Evolutionary conservation across 2,329 filamentous ascomycete species (phyloP), one percentile per base, ranked within the genome.

Genomic region (Aspergillus pseudoterreus): DNA sequence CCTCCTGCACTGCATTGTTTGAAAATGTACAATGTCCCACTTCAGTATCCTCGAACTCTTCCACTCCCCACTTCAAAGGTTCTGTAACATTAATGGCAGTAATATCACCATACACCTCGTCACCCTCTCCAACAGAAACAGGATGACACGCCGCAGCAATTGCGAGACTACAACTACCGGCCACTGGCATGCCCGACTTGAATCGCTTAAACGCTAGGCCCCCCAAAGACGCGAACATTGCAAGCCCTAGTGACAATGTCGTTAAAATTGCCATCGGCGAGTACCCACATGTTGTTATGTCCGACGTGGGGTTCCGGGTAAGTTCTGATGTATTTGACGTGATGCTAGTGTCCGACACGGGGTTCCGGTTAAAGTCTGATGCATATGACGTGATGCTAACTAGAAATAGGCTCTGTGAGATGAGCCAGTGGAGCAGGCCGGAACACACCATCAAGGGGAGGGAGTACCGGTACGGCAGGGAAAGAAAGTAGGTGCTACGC

Each of bases 341-440:
- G 30, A 75, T 70, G 3, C 70, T 63, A 0, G n/a, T 17, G n/a
- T 39, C 22, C 15, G 33, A 15, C 1, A n/a, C 6, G 4, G 19
- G 22, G 10, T 30, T 14, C 2, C 4, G 5, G 9, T 15, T 41
- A 19, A 19, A 3, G 19, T 19, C 19, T 19, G 19, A 4, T 19
- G 19, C 3, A 33, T 50, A 50, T 12, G 32, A 64, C 14, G 30
- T 22, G 30, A 75, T 70, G 3, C 70, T 63, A 0, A 72, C 72
- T 0, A 78, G 55, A 59, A 78, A 80, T 1, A 78, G 52, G 41
- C 70, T 72, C 52, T 78, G 75, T 0, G 77, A 80, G 3, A 77
- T 65, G 4, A 80, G 63, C 77, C 76, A 81, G 56, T 80, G 77
- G 48, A 79, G 60, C 1, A 75, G 4, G 0, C 62, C 67, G 1